phyloP scores from a whole-genome alignment of 75 land plant species.

The Selaginella moellendorffii region DNA sequence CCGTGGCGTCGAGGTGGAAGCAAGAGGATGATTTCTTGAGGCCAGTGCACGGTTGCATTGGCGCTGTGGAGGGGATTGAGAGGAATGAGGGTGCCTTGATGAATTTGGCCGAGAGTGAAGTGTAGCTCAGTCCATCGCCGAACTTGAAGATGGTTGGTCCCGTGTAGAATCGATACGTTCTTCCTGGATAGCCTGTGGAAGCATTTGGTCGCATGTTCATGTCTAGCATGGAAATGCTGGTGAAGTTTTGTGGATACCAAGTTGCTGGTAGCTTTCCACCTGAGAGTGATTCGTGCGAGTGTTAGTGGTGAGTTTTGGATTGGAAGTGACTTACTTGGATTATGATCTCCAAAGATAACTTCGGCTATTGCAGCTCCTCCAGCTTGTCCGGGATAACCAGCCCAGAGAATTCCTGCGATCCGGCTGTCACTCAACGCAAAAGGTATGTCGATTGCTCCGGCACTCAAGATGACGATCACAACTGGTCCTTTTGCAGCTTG shows the following conservation, averaged over 20 bases:
- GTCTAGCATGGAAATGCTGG: neutral
- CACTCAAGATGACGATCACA: slow-evolving; percentile 28
- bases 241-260: neutral
- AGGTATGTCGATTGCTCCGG: slow-evolving; percentile 33
- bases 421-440: slow-evolving; percentile 25
- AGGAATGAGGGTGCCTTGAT: neutral
- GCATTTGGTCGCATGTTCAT: slow-evolving; percentile 9
- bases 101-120: slow-evolving; percentile 14
- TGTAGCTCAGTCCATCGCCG: slow-evolving; percentile 26
- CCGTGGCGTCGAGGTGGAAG: neutral
- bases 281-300: neutral
- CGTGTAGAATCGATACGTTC: slow-evolving; percentile 10
- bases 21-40: neutral
- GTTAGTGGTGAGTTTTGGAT: neutral
- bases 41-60: neutral
- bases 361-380: slow-evolving; percentile 48
- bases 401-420: slow-evolving; percentile 34
- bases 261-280: neutral
- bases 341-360: slow-evolving; percentile 36
- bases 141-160: slow-evolving; percentile 2
- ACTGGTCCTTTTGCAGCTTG: slow-evolving; percentile 19
- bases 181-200: neutral
- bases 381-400: slow-evolving; percentile 50
- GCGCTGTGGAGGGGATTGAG: neutral
- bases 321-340: slow-evolving; percentile 59